A percentile compares a stretch with the other conserved stretches of the same genome.
These are phyloP conservation scores for Suhomyces sp. DNA, from an alignment of 805 yeast genomes.

Conservation along the genomic window DNA sequence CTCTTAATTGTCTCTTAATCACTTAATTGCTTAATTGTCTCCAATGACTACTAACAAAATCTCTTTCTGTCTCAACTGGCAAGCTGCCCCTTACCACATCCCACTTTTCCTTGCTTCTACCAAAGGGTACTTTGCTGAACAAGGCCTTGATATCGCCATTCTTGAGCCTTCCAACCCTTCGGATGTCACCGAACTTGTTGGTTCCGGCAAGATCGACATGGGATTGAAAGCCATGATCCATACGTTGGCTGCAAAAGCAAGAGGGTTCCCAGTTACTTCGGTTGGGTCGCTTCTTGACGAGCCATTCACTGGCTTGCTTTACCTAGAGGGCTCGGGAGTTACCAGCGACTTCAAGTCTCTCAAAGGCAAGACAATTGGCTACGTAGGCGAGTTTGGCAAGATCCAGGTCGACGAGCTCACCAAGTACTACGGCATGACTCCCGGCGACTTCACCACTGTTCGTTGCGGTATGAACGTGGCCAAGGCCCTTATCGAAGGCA, in stretches of 20 bases:
- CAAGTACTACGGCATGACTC: constrained; percentile 54
- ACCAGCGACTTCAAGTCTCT: constrained; percentile 49
- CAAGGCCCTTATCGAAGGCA: constrained; percentile 51
- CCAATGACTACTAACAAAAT: constrained; percentile 44
- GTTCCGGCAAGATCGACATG: constrained; percentile 56
- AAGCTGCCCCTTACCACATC: constrained; percentile 54
- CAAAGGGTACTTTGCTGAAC: constrained; percentile 49
- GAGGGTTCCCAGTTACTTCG: constrained; percentile 56
- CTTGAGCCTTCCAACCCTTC: constrained; percentile 57
- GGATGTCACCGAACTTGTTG: constrained; percentile 56
- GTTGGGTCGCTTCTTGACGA: constrained; percentile 54
- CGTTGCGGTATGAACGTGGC: constrained; percentile 62
- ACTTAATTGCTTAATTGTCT: no score
- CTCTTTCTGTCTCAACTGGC: constrained; percentile 53
- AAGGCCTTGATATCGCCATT: constrained; percentile 49
- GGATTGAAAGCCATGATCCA: constrained; percentile 61
- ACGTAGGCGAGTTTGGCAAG: constrained; percentile 60
- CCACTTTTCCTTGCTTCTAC: constrained; percentile 50
- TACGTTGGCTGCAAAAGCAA: constrained; percentile 57
- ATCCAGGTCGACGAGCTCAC: constrained; percentile 56
- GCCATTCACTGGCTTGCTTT: constrained; percentile 56
- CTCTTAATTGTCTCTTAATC: no score
- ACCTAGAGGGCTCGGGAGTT: constrained; percentile 49
- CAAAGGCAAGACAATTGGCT: constrained; percentile 53
- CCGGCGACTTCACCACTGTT: constrained; percentile 54